These are phyloP conservation scores for Calycina herbarum DNA, from an alignment of 2,329 filamentous ascomycete genomes.

Conservation along the genomic window DNA sequence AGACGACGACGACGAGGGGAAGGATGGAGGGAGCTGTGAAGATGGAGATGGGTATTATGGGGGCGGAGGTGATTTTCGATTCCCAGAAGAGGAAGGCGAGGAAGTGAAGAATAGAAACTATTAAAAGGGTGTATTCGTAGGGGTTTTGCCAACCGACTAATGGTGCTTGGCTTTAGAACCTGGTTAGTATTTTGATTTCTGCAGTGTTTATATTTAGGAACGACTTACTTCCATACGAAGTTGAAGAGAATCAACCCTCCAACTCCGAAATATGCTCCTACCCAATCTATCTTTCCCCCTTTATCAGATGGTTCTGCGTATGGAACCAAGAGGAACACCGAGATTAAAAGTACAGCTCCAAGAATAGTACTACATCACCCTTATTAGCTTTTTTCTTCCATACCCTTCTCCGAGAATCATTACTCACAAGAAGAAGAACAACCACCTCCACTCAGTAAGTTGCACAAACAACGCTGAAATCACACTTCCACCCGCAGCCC, in stretches of 20 bases:
- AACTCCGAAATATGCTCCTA: constrained; percentile 43
- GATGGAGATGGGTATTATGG: constrained; percentile 31
- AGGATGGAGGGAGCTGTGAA: constrained; percentile 28
- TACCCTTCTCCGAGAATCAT: not conserved
- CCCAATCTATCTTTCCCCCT: constrained; percentile 43
- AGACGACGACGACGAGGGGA: constrained; percentile 15
- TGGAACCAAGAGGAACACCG: constrained; percentile 19
- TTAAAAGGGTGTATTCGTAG: constrained; percentile 23
- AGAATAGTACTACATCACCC: constrained; percentile 11
- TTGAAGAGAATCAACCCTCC: constrained; percentile 48
- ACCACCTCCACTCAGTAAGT: constrained; percentile 42
- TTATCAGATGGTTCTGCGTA: constrained; percentile 28
- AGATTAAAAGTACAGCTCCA: constrained; percentile 7
- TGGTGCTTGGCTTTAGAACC: constrained; percentile 26
- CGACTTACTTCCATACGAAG: constrained; percentile 50
- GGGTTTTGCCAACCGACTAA: constrained; percentile 25
- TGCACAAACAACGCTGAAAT: constrained; percentile 42
- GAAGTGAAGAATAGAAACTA: constrained; percentile 20
- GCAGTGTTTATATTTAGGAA: not conserved
- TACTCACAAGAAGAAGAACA: constrained; percentile 22
- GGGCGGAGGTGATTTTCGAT: constrained; percentile 18
- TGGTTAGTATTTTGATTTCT: constrained; percentile 6
- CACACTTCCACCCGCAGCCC: constrained; percentile 43
- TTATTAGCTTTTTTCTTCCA: too few species aligned
- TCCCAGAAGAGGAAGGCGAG: too few species aligned